phyloP scores from a whole-genome alignment of 169 alveolate species.

The Toxoplasma gondii region DNA sequence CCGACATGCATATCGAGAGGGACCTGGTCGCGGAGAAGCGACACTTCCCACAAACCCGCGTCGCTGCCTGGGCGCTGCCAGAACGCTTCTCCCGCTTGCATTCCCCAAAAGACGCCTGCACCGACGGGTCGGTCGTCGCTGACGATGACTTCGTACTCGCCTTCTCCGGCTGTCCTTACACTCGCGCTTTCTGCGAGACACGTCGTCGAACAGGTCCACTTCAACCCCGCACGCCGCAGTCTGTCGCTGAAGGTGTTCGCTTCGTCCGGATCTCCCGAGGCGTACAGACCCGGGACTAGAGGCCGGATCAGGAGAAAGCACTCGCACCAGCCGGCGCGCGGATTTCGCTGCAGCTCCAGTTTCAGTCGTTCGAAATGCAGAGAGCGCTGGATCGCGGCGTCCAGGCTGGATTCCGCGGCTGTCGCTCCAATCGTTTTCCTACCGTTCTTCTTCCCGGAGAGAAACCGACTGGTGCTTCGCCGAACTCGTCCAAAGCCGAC shows the following conservation, averaged over 20 bases:
- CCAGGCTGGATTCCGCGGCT: background rate
- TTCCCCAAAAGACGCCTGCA: background rate
- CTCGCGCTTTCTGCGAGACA: background rate
- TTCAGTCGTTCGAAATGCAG: background rate
- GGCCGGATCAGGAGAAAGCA: background rate
- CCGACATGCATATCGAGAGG: background rate
- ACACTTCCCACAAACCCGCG: background rate
- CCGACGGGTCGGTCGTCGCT: slow-evolving; percentile 30
- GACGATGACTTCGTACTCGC: background rate
- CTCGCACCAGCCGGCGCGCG: slow-evolving; percentile 15
- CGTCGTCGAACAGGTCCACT: too few species aligned
- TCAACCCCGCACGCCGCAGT: background rate
- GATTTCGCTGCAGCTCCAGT: background rate
- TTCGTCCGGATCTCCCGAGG: background rate
- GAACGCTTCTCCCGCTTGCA: background rate
- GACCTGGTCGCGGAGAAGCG: background rate
- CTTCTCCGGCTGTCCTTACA: background rate
- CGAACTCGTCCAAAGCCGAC: background rate
- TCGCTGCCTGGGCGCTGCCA: background rate
- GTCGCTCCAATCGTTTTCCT: background rate
- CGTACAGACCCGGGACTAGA: background rate
- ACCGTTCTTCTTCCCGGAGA: background rate
- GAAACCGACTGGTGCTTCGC: background rate
- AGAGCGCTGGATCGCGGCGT: background rate
- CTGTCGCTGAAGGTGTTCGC: background rate